Conservation (phyloP, 2,329 filamentous ascomycete species). For the Colletotrichum sp. region DNA sequence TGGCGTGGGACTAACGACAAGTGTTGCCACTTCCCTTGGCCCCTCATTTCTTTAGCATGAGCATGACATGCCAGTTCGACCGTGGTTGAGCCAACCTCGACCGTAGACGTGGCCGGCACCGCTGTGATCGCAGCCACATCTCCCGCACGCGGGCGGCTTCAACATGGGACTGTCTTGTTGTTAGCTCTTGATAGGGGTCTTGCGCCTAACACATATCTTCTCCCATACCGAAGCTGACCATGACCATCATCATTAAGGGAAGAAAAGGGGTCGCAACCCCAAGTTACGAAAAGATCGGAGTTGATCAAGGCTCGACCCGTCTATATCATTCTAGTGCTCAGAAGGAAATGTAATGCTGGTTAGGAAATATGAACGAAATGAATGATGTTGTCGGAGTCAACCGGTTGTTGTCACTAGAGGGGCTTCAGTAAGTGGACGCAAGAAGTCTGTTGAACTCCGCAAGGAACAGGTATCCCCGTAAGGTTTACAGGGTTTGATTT, state of each 20-base stretch:
- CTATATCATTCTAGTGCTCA: background rate
- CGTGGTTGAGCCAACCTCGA: background rate
- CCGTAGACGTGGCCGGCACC: background rate
- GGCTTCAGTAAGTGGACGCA: background rate
- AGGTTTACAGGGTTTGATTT: background rate
- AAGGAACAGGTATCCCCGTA: background rate
- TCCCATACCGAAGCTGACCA: background rate
- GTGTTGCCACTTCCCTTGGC: background rate
- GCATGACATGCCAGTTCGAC: background rate
- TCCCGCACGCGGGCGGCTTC: background rate
- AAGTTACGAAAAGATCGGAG: background rate
- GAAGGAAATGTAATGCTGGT: no score
- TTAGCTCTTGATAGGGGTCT: rapidly evolving
- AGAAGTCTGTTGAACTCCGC: background rate
- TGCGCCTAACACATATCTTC: background rate
- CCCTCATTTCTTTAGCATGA: background rate
- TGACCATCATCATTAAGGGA: background rate
- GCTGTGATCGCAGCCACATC: background rate
- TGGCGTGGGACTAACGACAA: background rate
- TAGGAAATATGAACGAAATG: background rate
- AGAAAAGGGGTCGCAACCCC: background rate
- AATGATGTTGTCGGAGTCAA: background rate
- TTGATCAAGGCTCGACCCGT: background rate
- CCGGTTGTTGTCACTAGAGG: background rate
- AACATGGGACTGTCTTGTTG: background rate